Conservation (phyloP, 2,329 filamentous ascomycete species). For the Aspergillus pseudoglaucus region DNA sequence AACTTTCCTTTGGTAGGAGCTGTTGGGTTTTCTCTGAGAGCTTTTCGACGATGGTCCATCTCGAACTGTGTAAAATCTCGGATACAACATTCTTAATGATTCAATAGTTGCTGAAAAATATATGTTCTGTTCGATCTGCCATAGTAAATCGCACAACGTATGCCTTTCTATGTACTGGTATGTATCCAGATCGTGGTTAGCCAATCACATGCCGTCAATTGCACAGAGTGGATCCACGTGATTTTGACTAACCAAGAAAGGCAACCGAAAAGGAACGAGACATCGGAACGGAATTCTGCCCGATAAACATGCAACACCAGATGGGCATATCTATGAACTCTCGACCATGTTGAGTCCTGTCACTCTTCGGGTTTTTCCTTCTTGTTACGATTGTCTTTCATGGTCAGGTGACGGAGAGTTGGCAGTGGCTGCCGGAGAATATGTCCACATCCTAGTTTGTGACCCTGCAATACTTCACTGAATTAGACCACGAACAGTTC, state of each 20-base stretch:
- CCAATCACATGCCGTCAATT: too few relatives aligned
- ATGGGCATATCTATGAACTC: background rate
- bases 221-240: too few relatives aligned
- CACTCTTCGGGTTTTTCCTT: conserved; percentile 44
- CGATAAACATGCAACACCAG: background rate
- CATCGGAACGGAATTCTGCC: too few relatives aligned
- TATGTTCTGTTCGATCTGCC: too few relatives aligned
- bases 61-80: background rate
- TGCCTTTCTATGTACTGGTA: too few relatives aligned
- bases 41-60: background rate
- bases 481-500: background rate
- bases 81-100: background rate
- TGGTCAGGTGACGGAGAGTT: conserved; percentile 56
- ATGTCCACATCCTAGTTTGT: conserved; percentile 47
- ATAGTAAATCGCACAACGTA: too few relatives aligned
- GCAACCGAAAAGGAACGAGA: too few relatives aligned
- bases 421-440: conserved; percentile 51
- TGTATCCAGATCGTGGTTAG: too few relatives aligned
- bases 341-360: conserved; percentile 26
- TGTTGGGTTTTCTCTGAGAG: background rate
- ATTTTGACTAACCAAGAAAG: too few relatives aligned
- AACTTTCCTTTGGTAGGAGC: too few relatives aligned
- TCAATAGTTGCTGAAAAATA: background rate
- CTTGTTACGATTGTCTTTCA: conserved; percentile 46
- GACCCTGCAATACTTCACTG: background rate